Evolutionary conservation across 1,284 basidiomycete genomes (phyloP).

Genomic region (Vanrija sp.): DNA sequence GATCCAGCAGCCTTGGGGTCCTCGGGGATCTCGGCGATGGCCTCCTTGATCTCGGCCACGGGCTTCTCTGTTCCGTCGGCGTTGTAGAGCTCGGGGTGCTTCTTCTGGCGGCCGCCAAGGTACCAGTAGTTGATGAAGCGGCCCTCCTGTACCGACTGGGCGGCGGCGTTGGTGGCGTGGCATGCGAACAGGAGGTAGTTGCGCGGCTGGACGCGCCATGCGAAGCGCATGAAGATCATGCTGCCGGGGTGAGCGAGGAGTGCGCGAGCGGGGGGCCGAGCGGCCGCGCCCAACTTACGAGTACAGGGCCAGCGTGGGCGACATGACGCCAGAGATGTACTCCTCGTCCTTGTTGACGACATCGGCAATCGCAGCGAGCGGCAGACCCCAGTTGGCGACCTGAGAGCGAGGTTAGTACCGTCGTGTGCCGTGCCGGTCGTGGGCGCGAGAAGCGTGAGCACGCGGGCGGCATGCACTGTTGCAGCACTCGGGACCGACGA

Average conservation of each 20-base stretch:
- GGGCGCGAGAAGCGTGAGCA: neutral
- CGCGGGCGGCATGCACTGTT: neutral
- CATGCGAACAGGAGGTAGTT: conserved; percentile 93
- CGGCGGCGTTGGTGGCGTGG: conserved; percentile 82
- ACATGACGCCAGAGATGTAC: conserved; percentile 90
- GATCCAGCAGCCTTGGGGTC: neutral
- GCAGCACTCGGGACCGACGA: too few species aligned
- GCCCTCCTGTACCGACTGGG: conserved; percentile 74
- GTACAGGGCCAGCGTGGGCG: conserved; percentile 77
- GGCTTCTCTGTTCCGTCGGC: conserved; percentile 9
- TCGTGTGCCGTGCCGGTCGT: too few species aligned
- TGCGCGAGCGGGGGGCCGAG: neutral
- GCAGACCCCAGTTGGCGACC: conserved; percentile 97
- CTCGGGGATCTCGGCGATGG: neutral
- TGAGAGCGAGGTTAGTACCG: conserved; percentile 39
- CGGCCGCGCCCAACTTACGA: conserved; percentile 63
- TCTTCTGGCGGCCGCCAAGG: conserved; percentile 45
- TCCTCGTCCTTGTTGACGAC: conserved; percentile 82
- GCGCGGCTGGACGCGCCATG: conserved; percentile 89
- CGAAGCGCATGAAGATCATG: conserved; percentile 92
- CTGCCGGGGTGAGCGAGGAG: conserved; percentile 49
- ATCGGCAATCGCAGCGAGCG: conserved; percentile 84
- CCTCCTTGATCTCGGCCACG: neutral
- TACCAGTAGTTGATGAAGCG: conserved; percentile 86
- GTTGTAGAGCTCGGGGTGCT: conserved; percentile 26